Evolutionary conservation across 805 yeast genomes (phyloP), one percentile per base, ranked within the genome.

Genomic region (Lipomyces yamadae): DNA sequence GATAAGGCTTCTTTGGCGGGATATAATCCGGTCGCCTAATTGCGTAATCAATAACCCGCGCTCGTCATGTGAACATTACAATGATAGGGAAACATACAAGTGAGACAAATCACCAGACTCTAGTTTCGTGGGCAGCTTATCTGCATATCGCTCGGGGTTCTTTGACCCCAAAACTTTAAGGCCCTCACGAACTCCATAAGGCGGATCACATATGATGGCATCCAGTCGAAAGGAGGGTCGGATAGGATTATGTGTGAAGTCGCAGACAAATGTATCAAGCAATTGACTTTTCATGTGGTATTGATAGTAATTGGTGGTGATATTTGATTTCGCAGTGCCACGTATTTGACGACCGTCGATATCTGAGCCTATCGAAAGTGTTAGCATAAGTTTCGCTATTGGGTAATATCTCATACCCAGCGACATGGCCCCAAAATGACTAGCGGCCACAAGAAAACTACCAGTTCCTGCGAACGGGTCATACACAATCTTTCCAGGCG

Each of bases 391-490:
- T 10, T 50, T 18, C 24, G 24, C 34, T 32, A 7, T 5, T 39
- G 29, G 11, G 15, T 3, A n/a, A 18, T 42, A 8, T 63, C 56
- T 42, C 48, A 42, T 52, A 18, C 55, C 55, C 10, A 68, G 15
- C 5, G 65, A 70, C 8, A 87, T 73, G 0, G 94, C 95, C 1
- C 97, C 97, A 76, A 85, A 92, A 70, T 88, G 85, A 0, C 93
- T 91, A 11, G 92, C 96, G 0, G 97, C 93, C 1, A 92, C 89
- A 52, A 94, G 80, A 74, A 95, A 95, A 29, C 97, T 91, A 0
- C 99, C 99, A 0, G 99, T 95, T 0, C 99, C 99, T 2, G 91
- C 92, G 79, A 95, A 95, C 32, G 99, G 99, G 78, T 95, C 99
- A 75, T 91, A 94, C 75, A 90, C 85, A 2, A 92, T 74, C 62